Conservation (phyloP, 805 yeast genomes). For the Scheffersomyces coipomensis region DNA sequence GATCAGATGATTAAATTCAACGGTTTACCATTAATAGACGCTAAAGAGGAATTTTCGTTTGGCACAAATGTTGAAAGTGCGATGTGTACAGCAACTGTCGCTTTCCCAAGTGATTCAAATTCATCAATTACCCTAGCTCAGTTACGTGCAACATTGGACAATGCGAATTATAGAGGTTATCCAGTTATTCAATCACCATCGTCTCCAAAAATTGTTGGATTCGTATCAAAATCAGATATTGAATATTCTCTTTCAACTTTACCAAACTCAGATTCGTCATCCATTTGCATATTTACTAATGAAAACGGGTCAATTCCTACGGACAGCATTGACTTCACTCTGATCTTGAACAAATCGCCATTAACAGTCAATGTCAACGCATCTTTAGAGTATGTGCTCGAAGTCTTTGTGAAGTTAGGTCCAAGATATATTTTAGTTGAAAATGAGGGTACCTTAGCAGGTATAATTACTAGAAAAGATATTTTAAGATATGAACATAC, state of each 20-base stretch:
- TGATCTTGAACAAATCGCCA: constrained; percentile 55
- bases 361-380: constrained; percentile 53
- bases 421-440: constrained; percentile 73
- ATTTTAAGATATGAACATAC: constrained; percentile 60
- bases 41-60: constrained; percentile 65
- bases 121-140: constrained; percentile 26
- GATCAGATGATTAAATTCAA: constrained; percentile 90
- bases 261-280: not conserved
- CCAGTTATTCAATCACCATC: constrained; percentile 49
- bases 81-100: constrained; percentile 49
- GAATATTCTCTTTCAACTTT: constrained; percentile 20
- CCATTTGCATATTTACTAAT: constrained; percentile 3
- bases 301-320: constrained; percentile 4
- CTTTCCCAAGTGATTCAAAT: constrained; percentile 34
- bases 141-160: constrained; percentile 29
- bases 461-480: constrained; percentile 85
- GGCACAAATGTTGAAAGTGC: constrained; percentile 47
- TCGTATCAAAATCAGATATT: constrained; percentile 42
- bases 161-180: constrained; percentile 43
- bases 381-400: constrained; percentile 59
- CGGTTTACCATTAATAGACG: constrained; percentile 79
- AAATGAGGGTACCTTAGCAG: constrained; percentile 58
- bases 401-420: constrained; percentile 75
- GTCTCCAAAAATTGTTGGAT: constrained; percentile 44
- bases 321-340: constrained; percentile 13